Percentiles rank a stretch among this genome's conserved stretches.
Conservation (phyloP, 805 yeast species). For the Kregervanrija delftensis region DNA sequence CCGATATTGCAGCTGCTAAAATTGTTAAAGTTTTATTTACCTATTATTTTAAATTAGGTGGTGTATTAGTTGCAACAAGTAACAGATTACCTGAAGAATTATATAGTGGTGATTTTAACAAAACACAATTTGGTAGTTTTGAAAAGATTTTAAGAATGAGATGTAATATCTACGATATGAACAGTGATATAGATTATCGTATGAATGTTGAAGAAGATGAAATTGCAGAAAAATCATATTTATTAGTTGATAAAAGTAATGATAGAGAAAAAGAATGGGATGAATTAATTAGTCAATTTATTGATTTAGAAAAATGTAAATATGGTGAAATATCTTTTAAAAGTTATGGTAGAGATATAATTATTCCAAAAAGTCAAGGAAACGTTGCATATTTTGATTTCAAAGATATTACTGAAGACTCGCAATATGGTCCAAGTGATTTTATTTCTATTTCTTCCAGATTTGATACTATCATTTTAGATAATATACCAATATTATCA, state of each 20-base stretch:
- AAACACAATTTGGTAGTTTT: constrained; percentile 49
- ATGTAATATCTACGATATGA: constrained; percentile 59
- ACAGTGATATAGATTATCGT: constrained; percentile 52
- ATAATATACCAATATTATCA: constrained; percentile 54
- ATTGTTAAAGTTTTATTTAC: constrained; percentile 59
- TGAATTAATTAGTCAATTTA: constrained; percentile 20
- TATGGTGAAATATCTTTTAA: constrained; percentile 25
- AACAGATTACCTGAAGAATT: constrained; percentile 67
- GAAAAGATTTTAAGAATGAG: constrained; percentile 49
- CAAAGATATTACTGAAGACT: constrained; percentile 46
- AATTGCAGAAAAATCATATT: constrained; percentile 20
- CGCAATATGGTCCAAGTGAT: constrained; percentile 55
- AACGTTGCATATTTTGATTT: constrained; percentile 43
- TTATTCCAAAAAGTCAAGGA: constrained; percentile 35
- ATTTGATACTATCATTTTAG: constrained; percentile 50
- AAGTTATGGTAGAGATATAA: constrained; percentile 51
- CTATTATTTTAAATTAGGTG: constrained; percentile 66
- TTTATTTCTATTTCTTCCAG: constrained; percentile 60
- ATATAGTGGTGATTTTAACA: constrained; percentile 59
- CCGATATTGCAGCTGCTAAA: constrained; percentile 70
- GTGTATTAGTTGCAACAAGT: constrained; percentile 68
- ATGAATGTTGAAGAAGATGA: constrained; percentile 19
- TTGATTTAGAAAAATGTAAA: constrained; percentile 4
- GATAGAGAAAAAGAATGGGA: constrained; percentile 31
- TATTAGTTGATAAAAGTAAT: constrained; percentile 28